Evolutionary conservation across 805 yeast species (phyloP), one percentile per base, ranked within the genome.

Genomic region (Metschnikowia reukaufii): DNA sequence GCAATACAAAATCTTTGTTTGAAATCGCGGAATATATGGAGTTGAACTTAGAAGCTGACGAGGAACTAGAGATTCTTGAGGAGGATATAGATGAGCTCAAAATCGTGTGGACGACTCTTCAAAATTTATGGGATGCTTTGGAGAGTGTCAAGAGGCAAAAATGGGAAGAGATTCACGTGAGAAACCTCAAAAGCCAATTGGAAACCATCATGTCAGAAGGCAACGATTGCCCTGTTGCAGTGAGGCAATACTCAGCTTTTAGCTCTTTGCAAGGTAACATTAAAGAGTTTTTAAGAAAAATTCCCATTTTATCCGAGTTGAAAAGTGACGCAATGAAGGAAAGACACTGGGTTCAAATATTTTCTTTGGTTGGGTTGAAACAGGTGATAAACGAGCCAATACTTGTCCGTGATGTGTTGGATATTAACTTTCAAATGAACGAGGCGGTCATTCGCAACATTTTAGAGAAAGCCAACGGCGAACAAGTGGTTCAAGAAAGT

Each of bases 191-290:
- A 37, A 63, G 61, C 12, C 62, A 67, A 9, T 63, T 88, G 13
- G 88, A 85, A 17, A 77, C 71, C 1, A 60, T 85, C 10, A 50
- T 80, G 1, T 62, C 64, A 1, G 57, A 57, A 0, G 68, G 84
- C 2, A 72, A 82, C 43, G 54, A 74, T 0, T 71, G 83, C 66
- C 88, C 92, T 0, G 63, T 73, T 0, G 71, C 77, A 13, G 72
- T 84, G 20, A 72, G 88, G 6, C 89, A 82, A 50, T 85, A 87
- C 60, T 69, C 82, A 0, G 90, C 91, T 0, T 84, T 83, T 60
- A 83, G 79, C 51, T 74, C 76, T 16, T 69, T 84, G n/a, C 82
- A 81, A 51, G 61, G 59, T 7, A 50, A 54, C 1, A 61, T 86
- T 7, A 77, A 77, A 39, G 60, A 61, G 1, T 56, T 73, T 37